phyloP scores from a whole-genome alignment of 2,329 filamentous ascomycete genomes.

The Trichophyton mentagrophytes region DNA sequence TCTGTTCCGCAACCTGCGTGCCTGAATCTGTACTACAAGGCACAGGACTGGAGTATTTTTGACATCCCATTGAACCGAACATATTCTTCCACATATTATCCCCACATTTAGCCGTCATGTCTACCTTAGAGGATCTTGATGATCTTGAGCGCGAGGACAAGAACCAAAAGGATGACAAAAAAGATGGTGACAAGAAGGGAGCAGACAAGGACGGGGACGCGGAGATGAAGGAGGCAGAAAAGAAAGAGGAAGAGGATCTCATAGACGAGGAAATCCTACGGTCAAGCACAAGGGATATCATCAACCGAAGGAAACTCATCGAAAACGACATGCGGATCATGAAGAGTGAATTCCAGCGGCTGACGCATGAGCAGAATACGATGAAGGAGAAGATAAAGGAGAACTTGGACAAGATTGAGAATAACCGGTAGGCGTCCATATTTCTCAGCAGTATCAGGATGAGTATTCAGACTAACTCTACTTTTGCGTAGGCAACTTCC shows the following conservation, averaged over 20 bases:
- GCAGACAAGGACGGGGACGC: slow-evolving; percentile 56
- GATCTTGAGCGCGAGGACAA: slow-evolving; percentile 69
- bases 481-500: slow-evolving; percentile 63
- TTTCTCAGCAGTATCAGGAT: neutral
- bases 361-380: slow-evolving; percentile 86
- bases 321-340: slow-evolving; percentile 98
- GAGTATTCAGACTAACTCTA: slow-evolving; percentile 2
- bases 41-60: neutral
- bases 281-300: slow-evolving; percentile 87
- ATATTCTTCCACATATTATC: neutral
- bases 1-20: neutral
- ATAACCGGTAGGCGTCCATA: slow-evolving; percentile 62
- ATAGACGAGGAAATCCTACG: slow-evolving; percentile 86
- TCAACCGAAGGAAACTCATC: slow-evolving; percentile 76
- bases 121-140: slow-evolving; percentile 83
- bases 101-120: slow-evolving; percentile 47
- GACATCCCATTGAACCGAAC: neutral
- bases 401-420: slow-evolving; percentile 96
- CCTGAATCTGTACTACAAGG: neutral
- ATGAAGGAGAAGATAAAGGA: slow-evolving; percentile 99
- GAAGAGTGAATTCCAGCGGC: slow-evolving; percentile 88
- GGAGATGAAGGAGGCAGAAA: slow-evolving; percentile 78
- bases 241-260: slow-evolving; percentile 58
- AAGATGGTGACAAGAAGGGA: slow-evolving; percentile 45
- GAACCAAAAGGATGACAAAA: slow-evolving; percentile 47